phyloP scores from a whole-genome alignment of 805 yeast species.

The Grigorovia humatica region DNA sequence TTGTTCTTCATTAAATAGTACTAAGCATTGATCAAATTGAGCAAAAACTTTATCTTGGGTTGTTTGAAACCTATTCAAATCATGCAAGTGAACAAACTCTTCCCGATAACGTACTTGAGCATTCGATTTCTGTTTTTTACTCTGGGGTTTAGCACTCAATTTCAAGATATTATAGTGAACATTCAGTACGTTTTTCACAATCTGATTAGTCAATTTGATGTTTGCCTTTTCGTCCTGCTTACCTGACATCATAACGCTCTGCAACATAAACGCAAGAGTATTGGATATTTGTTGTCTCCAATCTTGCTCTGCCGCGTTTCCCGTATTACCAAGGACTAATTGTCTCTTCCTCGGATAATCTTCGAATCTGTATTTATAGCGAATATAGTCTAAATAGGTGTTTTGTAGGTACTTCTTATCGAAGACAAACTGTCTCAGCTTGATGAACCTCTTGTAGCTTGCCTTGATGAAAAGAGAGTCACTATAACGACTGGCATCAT shows the following conservation, averaged over 20 bases:
- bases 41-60: not conserved
- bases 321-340: constrained; percentile 7
- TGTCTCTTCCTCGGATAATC: constrained; percentile 16
- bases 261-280: constrained; percentile 17
- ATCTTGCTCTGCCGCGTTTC: not conserved
- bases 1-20: constrained; percentile 21
- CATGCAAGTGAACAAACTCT: constrained; percentile 12
- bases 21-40: constrained; percentile 18
- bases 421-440: constrained; percentile 22
- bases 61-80: not conserved
- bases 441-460: constrained; percentile 19
- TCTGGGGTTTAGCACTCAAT: not conserved
- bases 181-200: constrained; percentile 22
- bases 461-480: constrained; percentile 3
- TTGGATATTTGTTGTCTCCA: constrained; percentile 6
- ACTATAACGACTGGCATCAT: not conserved
- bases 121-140: not conserved
- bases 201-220: constrained; percentile 7
- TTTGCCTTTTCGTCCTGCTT: not conserved
- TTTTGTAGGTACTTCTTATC: constrained; percentile 16
- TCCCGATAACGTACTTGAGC: constrained; percentile 1
- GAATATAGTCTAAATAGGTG: constrained; percentile 20
- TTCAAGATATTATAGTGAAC: constrained; percentile 19
- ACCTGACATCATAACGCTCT: constrained; percentile 14
- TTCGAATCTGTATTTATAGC: constrained; percentile 23